These are phyloP conservation scores for Pythium oligandrum DNA, from an alignment of 352 stramenopile species.

Conservation along the genomic window DNA sequence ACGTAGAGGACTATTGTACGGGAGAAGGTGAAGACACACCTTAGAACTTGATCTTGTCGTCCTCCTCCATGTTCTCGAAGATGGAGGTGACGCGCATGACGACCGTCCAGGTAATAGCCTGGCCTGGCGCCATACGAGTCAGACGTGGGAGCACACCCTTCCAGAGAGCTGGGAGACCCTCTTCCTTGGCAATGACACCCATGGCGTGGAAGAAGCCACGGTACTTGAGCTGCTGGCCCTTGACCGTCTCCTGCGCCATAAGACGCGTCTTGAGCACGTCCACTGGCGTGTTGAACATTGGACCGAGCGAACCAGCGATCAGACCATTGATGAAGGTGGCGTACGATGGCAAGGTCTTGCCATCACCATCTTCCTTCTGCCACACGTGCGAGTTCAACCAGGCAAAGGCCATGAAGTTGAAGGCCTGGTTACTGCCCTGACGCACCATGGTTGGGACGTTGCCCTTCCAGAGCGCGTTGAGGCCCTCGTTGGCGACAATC, in stretches of 20 bases:
- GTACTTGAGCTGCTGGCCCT: conserved; percentile 93
- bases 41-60: conserved; percentile 73
- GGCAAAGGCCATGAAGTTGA: conserved; percentile 96
- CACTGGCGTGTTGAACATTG: conserved; percentile 87
- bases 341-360: conserved; percentile 89
- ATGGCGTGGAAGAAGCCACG: conserved; percentile 92
- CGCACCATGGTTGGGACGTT: conserved; percentile 95
- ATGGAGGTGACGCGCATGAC: conserved; percentile 87
- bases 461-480: conserved; percentile 94
- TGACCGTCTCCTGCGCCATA: conserved; percentile 87
- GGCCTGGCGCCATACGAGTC: conserved; percentile 94
- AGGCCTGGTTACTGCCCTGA: conserved; percentile 97
- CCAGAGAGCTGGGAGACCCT: conserved; percentile 93
- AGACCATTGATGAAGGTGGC: conserved; percentile 93
- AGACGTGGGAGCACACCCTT: conserved; percentile 95
- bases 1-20: conserved; percentile 10
- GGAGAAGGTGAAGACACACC: not conserved
- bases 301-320: conserved; percentile 78
- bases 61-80: conserved; percentile 74
- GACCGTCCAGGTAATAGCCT: conserved; percentile 96
- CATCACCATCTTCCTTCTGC: conserved; percentile 87
- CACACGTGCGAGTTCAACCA: conserved; percentile 92
- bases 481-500: conserved; percentile 91
- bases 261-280: conserved; percentile 96
- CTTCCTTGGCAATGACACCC: conserved; percentile 92